Evolutionary conservation across 305 asterid species (phyloP).

Genomic region (Euphrasia arctica): DNA sequence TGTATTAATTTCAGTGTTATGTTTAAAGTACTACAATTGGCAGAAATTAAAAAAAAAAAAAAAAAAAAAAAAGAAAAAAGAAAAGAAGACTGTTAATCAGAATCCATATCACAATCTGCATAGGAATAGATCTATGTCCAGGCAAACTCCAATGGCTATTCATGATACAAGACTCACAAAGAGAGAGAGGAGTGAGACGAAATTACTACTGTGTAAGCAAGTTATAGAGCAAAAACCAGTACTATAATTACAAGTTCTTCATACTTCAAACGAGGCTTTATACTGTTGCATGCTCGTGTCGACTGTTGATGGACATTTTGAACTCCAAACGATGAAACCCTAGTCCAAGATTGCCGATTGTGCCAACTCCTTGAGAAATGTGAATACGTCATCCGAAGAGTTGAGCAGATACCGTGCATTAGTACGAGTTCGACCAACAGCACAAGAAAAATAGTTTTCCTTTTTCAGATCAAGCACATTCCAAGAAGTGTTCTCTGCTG

Average conservation of each 20-base stretch:
- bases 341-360: slow-evolving; percentile 37
- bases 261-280: not conserved
- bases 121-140: not conserved
- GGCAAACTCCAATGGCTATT: too few relatives aligned
- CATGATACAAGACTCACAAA: not conserved
- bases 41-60: too few relatives aligned
- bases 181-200: too few relatives aligned
- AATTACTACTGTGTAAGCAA: not conserved
- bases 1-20: too few relatives aligned
- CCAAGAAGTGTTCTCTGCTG: slow-evolving; percentile 59
- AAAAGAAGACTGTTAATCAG: not conserved
- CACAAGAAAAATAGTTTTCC: slow-evolving; percentile 91
- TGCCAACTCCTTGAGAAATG: slow-evolving; percentile 61
- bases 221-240: not conserved
- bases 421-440: slow-evolving; percentile 84
- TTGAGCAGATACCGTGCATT: slow-evolving; percentile 72
- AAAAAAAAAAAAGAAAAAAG: not conserved
- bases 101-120: not conserved
- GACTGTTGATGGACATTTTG: not conserved
- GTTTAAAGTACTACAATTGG: too few relatives aligned
- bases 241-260: not conserved
- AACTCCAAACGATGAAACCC: slow-evolving; percentile 14
- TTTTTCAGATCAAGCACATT: slow-evolving; percentile 87
- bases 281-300: slow-evolving; percentile 13
- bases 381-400: slow-evolving; percentile 62